phyloP scores from a whole-genome alignment of 2,329 filamentous ascomycete genomes.

The Fusarium marasasianum region DNA sequence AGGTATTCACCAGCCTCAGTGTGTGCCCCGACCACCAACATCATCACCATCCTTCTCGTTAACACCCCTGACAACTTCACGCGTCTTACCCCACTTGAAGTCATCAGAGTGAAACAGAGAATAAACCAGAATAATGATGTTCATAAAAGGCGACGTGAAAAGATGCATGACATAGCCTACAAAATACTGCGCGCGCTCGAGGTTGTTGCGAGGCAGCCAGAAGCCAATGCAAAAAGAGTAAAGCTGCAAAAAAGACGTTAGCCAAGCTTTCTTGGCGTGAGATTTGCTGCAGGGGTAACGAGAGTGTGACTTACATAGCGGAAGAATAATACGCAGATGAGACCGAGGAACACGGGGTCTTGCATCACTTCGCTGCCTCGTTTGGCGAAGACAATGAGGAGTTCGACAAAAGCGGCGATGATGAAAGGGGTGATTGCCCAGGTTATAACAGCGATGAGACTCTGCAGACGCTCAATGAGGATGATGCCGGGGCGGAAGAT shows the following conservation, averaged over 20 bases:
- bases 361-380: slow-evolving; percentile 47
- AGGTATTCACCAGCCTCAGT: slow-evolving; percentile 12
- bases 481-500: slow-evolving; percentile 55
- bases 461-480: slow-evolving; percentile 55
- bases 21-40: slow-evolving; percentile 38
- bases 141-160: slow-evolving; percentile 53
- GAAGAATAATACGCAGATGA: slow-evolving; percentile 50
- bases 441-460: slow-evolving; percentile 56
- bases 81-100: slow-evolving; percentile 59
- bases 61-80: slow-evolving; percentile 47
- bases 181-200: slow-evolving; percentile 52
- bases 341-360: slow-evolving; percentile 49
- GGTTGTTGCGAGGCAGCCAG: slow-evolving; percentile 52
- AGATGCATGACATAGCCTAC: slow-evolving; percentile 52
- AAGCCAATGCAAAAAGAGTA: slow-evolving; percentile 55
- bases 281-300: background rate
- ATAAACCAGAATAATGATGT: slow-evolving; percentile 54
- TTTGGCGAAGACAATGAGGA: slow-evolving; percentile 49
- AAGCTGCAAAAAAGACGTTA: slow-evolving; percentile 42
- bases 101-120: slow-evolving; percentile 55
- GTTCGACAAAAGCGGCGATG: slow-evolving; percentile 51
- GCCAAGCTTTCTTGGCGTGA: slow-evolving; percentile 9
- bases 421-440: slow-evolving; percentile 58
- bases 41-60: slow-evolving; percentile 42
- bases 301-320: slow-evolving; percentile 50